Evolutionary conservation across 2,329 filamentous ascomycete species (phyloP).

Genomic region (Lasiodiplodia hormozganensis): DNA sequence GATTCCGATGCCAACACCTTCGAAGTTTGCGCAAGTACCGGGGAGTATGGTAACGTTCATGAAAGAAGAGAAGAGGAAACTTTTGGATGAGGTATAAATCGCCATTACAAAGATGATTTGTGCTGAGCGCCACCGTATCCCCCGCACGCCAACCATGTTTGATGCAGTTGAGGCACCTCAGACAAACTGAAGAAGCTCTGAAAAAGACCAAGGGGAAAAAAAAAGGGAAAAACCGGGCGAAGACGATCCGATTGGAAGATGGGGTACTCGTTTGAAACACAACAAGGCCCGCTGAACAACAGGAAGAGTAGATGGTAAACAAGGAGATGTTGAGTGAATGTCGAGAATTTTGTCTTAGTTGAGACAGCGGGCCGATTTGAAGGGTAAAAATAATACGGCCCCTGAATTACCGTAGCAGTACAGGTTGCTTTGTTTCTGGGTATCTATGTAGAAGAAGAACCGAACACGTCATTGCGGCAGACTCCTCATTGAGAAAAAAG

Average conservation of each 20-base stretch:
- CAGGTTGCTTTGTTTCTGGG: conserved; percentile 27
- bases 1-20: neutral
- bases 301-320: neutral
- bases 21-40: neutral
- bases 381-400: conserved; percentile 10
- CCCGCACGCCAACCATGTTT: conserved; percentile 8
- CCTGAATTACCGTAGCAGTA: conserved; percentile 24
- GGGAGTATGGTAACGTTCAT: conserved; percentile 1
- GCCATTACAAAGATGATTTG: conserved; percentile 17
- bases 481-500: conserved; percentile 17
- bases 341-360: conserved; percentile 1
- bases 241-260: neutral
- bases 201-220: neutral
- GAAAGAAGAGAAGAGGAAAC: neutral
- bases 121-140: conserved; percentile 15
- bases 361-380: conserved; percentile 14
- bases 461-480: conserved; percentile 18
- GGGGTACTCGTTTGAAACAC: neutral
- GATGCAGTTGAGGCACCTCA: conserved; percentile 2
- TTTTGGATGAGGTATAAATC: conserved; percentile 15
- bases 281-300: conserved; percentile 4
- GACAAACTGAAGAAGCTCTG: neutral
- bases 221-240: neutral
- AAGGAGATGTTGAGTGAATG: conserved; percentile 14
- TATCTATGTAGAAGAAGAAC: conserved; percentile 28